Evolutionary conservation across 2,329 filamentous ascomycete species (phyloP).

Genomic region (Gremmenia infestans): DNA sequence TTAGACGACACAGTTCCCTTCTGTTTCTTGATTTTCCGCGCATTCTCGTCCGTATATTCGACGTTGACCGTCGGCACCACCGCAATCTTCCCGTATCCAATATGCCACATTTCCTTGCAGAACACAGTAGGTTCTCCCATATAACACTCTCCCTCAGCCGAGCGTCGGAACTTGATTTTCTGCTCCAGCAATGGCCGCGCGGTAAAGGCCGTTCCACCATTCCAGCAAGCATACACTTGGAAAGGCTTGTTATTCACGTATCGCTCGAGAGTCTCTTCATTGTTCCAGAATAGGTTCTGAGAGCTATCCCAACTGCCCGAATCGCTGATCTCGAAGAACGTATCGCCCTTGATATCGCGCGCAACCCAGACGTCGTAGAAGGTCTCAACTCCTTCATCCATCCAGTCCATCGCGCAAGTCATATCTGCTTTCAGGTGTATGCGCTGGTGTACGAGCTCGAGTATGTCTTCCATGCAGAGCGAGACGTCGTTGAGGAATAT

Average conservation of each 20-base stretch:
- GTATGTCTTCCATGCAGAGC: constrained; percentile 49
- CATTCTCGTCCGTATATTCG: constrained; percentile 46
- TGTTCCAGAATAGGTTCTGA: constrained; percentile 50
- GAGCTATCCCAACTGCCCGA: constrained; percentile 43
- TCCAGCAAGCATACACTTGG: constrained; percentile 59
- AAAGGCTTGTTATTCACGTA: constrained; percentile 41
- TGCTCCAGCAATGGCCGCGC: constrained; percentile 43
- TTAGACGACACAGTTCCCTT: constrained; percentile 43
- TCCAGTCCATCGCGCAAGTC: constrained; percentile 57
- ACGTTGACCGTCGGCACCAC: constrained; percentile 52
- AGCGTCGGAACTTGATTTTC: constrained; percentile 41
- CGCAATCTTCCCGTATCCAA: constrained; percentile 47
- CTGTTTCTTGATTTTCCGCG: constrained; percentile 41
- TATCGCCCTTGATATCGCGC: constrained; percentile 46
- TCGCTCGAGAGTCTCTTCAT: constrained; percentile 33
- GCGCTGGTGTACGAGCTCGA: constrained; percentile 51
- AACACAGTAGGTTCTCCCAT: constrained; percentile 52
- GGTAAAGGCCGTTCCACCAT: constrained; percentile 46
- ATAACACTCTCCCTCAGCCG: constrained; percentile 41
- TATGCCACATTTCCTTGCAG: constrained; percentile 52
- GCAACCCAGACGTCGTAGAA: constrained; percentile 57
- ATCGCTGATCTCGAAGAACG: constrained; percentile 50
- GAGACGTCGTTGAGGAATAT: constrained; percentile 52
- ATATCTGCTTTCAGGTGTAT: constrained; percentile 44
- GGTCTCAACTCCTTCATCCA: constrained; percentile 37